A percentile compares a stretch with the other conserved stretches of the same genome.
Conservation (phyloP, 306 rosid species). For the Erythrophleum fordii region DNA sequence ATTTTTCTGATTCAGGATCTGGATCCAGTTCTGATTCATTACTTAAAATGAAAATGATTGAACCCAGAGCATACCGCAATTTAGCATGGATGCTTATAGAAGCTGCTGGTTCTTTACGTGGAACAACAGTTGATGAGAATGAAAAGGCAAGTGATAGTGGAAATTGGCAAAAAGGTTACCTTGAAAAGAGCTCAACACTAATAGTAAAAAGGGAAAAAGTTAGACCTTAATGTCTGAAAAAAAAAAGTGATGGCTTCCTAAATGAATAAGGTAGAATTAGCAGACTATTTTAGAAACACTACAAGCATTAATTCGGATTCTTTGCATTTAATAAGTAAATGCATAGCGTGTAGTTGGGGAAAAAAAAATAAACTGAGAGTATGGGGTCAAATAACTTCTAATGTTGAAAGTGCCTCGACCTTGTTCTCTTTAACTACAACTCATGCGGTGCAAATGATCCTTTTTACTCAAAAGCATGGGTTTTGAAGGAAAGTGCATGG, state of each 20-base stretch:
- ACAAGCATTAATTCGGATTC: neutral
- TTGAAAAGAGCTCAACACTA: neutral
- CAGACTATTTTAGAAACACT: neutral
- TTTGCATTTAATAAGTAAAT: neutral
- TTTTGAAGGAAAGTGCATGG: conserved; percentile 1
- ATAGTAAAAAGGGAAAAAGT: neutral
- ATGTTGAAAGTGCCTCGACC: neutral
- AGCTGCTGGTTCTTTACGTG: conserved; percentile 13
- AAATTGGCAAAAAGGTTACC: conserved; percentile 16
- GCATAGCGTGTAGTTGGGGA: neutral
- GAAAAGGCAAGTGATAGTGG: conserved; percentile 18
- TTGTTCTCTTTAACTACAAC: neutral
- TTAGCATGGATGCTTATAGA: conserved; percentile 25
- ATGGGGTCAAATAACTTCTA: neutral
- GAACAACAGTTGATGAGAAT: neutral
- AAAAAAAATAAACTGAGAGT: neutral
- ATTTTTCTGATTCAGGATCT: neutral
- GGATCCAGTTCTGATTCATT: conserved; percentile 20
- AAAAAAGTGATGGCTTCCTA: neutral
- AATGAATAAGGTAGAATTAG: neutral
- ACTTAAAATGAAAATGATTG: conserved; percentile 6
- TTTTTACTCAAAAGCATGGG: too few species aligned
- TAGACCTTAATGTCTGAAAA: neutral
- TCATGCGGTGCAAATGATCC: too few species aligned
- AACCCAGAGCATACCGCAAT: conserved; percentile 9